Conservation (phyloP, 1,139 yeast species). For the Yamadazyma aaseri region DNA sequence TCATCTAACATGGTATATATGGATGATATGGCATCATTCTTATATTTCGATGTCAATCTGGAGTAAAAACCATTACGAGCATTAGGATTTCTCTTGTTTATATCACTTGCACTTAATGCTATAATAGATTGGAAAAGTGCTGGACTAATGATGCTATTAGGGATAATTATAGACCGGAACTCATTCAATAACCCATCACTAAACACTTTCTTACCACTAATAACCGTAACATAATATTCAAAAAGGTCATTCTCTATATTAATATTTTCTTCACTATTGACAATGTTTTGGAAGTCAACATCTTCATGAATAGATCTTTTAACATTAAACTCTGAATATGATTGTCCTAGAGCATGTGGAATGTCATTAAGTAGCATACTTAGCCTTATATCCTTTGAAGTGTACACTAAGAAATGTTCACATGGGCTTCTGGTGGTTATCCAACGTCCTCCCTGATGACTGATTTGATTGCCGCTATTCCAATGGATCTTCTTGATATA, state of each 20-base stretch:
- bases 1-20: constrained; percentile 16
- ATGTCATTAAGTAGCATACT: constrained; percentile 1
- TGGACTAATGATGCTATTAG: constrained; percentile 14
- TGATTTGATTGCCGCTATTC: constrained; percentile 11
- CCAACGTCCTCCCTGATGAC: background rate
- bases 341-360: background rate
- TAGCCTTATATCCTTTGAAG: constrained; percentile 6
- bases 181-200: constrained; percentile 16
- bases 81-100: constrained; percentile 12
- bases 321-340: background rate
- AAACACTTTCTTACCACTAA: constrained; percentile 17
- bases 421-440: background rate
- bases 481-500: constrained; percentile 13
- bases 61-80: constrained; percentile 8
- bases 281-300: constrained; percentile 5
- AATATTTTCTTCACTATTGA: constrained; percentile 4
- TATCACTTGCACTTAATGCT: constrained; percentile 18
- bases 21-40: constrained; percentile 16
- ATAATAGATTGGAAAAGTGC: constrained; percentile 16
- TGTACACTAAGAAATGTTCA: constrained; percentile 5
- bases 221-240: constrained; percentile 16
- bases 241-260: constrained; percentile 13
- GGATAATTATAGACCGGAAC: constrained; percentile 15
- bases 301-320: constrained; percentile 6
- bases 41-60: constrained; percentile 12